Conservation (phyloP, 495 filamentous ascomycete genomes). For the Hypoxylon subgilvum region DNA sequence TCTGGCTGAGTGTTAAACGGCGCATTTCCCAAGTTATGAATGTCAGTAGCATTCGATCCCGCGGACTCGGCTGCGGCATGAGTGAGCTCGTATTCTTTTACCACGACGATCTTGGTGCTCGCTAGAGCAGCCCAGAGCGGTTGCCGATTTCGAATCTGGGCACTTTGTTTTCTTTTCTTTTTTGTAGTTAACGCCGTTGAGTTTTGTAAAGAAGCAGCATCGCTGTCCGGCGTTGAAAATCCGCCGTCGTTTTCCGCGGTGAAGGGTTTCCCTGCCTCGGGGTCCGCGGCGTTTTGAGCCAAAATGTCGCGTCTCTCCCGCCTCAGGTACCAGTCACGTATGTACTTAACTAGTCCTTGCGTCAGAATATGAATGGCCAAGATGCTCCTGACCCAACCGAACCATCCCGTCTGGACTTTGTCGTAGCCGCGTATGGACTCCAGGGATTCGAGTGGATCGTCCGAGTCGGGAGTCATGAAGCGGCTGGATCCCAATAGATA, state of each 20-base stretch:
- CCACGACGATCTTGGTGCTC: slow-evolving; percentile 90
- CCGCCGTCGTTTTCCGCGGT: slow-evolving; percentile 48
- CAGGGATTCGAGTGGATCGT: slow-evolving; percentile 50
- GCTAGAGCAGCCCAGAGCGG: slow-evolving; percentile 94
- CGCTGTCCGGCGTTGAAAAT: slow-evolving; percentile 54
- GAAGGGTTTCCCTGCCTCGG: slow-evolving; percentile 55
- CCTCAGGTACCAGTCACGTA: slow-evolving; percentile 64
- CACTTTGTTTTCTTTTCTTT: slow-evolving; percentile 86
- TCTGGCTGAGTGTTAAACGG: slow-evolving; percentile 73
- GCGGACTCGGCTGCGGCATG: slow-evolving; percentile 75
- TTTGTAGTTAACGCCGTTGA: slow-evolving; percentile 61
- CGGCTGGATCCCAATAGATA: slow-evolving; percentile 51
- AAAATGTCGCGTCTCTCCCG: slow-evolving; percentile 57
- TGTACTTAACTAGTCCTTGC: slow-evolving; percentile 72
- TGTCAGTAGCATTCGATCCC: slow-evolving; percentile 76
- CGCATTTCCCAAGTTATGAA: slow-evolving; percentile 78
- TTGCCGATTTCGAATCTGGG: slow-evolving; percentile 85
- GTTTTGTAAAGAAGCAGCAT: slow-evolving; percentile 43
- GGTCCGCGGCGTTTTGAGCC: slow-evolving; percentile 51
- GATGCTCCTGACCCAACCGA: slow-evolving; percentile 62
- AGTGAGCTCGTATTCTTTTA: slow-evolving; percentile 89
- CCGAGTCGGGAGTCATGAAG: slow-evolving; percentile 47
- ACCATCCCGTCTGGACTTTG: slow-evolving; percentile 53
- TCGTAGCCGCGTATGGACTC: slow-evolving; percentile 49
- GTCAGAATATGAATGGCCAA: slow-evolving; percentile 89